phyloP scores from a whole-genome alignment of 106 monocot genomes.

The Iris macrosiphon region DNA sequence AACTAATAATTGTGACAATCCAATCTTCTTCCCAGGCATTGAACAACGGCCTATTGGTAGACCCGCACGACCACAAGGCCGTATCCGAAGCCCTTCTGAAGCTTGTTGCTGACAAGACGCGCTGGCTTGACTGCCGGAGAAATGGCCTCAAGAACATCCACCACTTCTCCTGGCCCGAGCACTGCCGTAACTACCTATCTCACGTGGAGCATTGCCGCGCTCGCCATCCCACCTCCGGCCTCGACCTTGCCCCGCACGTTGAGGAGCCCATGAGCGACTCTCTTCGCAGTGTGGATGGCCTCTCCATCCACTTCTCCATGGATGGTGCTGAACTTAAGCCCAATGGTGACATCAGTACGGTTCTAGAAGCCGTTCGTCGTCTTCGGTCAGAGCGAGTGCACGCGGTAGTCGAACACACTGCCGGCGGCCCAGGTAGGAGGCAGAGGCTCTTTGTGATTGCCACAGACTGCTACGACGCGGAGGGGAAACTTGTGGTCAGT shows the following conservation, averaged over 20 bases:
- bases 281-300: slow-evolving; percentile 31
- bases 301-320: slow-evolving; percentile 39
- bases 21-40: slow-evolving; percentile 38
- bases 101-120: slow-evolving; percentile 48
- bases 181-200: slow-evolving; percentile 60
- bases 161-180: slow-evolving; percentile 81
- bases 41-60: slow-evolving; percentile 62
- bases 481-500: slow-evolving; percentile 13
- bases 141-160: slow-evolving; percentile 70
- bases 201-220: slow-evolving; percentile 30
- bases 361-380: slow-evolving; percentile 31
- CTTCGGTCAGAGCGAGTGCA: slow-evolving; percentile 2
- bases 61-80: slow-evolving; percentile 56
- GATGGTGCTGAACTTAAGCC: slow-evolving; percentile 12
- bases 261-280: slow-evolving; percentile 53
- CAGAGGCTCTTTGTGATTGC: slow-evolving; percentile 44
- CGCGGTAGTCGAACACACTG: neutral
- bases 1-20: no score
- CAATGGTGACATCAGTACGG: slow-evolving; percentile 3
- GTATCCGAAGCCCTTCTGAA: slow-evolving; percentile 58
- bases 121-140: slow-evolving; percentile 60
- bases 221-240: slow-evolving; percentile 16
- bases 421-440: slow-evolving; percentile 17
- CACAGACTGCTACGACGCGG: slow-evolving; percentile 39
- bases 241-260: slow-evolving; percentile 4